phyloP scores from a whole-genome alignment of 2,329 filamentous ascomycete genomes.

The Trichoderma sp. region DNA sequence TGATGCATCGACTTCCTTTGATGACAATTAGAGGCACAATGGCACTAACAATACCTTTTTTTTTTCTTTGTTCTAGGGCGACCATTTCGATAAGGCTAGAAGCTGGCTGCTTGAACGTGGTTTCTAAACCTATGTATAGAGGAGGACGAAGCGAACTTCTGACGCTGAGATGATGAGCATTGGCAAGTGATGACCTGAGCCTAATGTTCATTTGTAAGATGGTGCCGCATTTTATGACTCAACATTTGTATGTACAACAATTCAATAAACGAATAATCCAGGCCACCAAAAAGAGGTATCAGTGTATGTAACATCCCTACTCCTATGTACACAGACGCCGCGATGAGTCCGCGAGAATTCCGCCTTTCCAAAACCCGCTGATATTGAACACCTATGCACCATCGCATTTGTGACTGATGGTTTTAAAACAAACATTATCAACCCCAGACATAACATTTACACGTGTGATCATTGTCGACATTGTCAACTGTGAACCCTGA shows the following conservation, averaged over 20 bases:
- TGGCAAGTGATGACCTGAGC: not conserved
- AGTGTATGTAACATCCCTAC: constrained; percentile 25
- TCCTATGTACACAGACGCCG: constrained; percentile 27
- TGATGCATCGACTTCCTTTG: constrained; percentile 20
- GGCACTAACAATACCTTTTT: not conserved
- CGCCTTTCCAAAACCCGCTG: constrained; percentile 22
- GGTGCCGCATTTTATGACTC: constrained; percentile 11
- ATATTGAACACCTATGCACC: constrained; percentile 24
- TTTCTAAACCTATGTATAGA: constrained; percentile 29
- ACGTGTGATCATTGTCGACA: constrained; percentile 20
- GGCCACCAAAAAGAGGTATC: constrained; percentile 26
- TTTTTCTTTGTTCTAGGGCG: constrained; percentile 29
- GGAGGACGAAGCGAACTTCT: not conserved
- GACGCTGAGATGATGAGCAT: not conserved
- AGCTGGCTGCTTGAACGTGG: constrained; percentile 36
- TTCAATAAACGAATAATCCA: constrained; percentile 16
- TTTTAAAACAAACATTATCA: constrained; percentile 18
- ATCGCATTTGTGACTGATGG: constrained; percentile 20
- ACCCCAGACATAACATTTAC: constrained; percentile 20
- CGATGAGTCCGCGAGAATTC: constrained; percentile 17
- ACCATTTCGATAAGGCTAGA: constrained; percentile 30
- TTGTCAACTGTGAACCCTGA: constrained; percentile 2
- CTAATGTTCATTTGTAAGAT: constrained; percentile 18
- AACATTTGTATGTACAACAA: constrained; percentile 21
- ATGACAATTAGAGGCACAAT: not conserved